Evolutionary conservation across 371 early-diverging fungal species (phyloP), one percentile per base, ranked within the genome.

Genomic region (Chytridium lagenaria): DNA sequence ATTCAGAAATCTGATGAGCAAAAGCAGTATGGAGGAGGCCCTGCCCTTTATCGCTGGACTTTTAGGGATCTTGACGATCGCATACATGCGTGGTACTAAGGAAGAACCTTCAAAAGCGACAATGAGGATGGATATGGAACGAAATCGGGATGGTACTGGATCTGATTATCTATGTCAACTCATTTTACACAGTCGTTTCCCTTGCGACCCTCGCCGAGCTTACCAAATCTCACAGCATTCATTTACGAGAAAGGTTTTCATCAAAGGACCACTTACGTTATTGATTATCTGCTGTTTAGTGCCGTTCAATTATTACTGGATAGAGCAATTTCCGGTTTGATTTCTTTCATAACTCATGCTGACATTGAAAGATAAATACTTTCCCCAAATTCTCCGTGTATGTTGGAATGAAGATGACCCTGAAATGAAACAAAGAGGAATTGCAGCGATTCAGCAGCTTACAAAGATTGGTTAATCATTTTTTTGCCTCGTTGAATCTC

Each of bases 361-460:
- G n/a, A 33, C 33, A 49, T 10, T 44, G 26, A 15, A 12, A 75
- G 73, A 77, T 78, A 86, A 81, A 15, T 73, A 86, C 70, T 78
- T 88, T n/a, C 78, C 83, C 7, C 70, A 79, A 30, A 84, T 92
- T 30, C 80, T 92, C 39, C 76, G 79, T 16, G 76, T 83, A 12
- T 87, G 89, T 68, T 73, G 80, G 37, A 71, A 78, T 39, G 69
- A 80, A n/a, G 75, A 83, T 15, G 79, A 87, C 30, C 82, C 87
- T 22, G 86, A 85, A 34, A 70, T 81, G 34, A 83, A 83, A 51
- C 84, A 84, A 73, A 88, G 86, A 57, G 92, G 90, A 7, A 74
- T 94, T 2, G 85, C 86, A 1, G 85, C 91, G 0, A 71, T 94
- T 7, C 93, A 93, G 65, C 82, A 92, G 69, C 80, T 94, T 3